Base-by-base conservation (phyloP, 1,284 basidiomycete genomes). In the Chiua sp. region DNA sequence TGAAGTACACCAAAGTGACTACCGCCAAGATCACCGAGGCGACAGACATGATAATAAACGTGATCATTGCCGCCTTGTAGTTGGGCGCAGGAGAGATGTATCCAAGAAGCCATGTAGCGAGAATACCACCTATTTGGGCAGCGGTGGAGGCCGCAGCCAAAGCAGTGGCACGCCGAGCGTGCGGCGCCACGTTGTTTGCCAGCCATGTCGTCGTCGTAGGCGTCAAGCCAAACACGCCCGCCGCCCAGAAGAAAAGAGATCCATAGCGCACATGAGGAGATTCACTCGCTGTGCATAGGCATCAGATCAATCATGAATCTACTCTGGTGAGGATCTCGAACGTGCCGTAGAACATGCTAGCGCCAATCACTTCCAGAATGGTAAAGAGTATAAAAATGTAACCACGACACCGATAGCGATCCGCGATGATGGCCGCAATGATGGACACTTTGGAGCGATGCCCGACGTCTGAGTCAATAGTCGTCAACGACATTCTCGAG, bases 121-220 rank as follows among this genome's bases (percentile, higher is more conserved):
- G 76, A 57, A 88, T 85, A 10, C 83, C 86, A 4, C 86, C 87
- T 0, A 74, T 71, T 69, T 87, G 84, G n/a, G 80, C 80, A 67
- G 77, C 67, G 59, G 83, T 78, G 62, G 83, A 85, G 0, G 76
- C 78, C 42, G 84, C 68, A 2, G 82, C 85, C 48, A 88, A 78
- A 11, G 80, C 78, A 0, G 83, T 83, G 7, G 84, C 85, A 13
- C 85, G 79, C 46, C 84, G 76, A 49, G 79, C 78, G 63, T 86
- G 82, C 0, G 85, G 85, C 0, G 82, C 77, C 22, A 83, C 78
- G 70, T 88, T 89, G 69, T 87, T 87, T n/a, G 86, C 76, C 50
- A 75, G 66, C 85, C 85, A 87, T 0, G 84, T 79, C 1, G 72
- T 73, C n/a, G 82, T 55, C 3, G 81, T 73, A 1, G 84, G 80